Base-by-base conservation (phyloP, 768 basidiomycete species). In the Russula olivacea region DNA sequence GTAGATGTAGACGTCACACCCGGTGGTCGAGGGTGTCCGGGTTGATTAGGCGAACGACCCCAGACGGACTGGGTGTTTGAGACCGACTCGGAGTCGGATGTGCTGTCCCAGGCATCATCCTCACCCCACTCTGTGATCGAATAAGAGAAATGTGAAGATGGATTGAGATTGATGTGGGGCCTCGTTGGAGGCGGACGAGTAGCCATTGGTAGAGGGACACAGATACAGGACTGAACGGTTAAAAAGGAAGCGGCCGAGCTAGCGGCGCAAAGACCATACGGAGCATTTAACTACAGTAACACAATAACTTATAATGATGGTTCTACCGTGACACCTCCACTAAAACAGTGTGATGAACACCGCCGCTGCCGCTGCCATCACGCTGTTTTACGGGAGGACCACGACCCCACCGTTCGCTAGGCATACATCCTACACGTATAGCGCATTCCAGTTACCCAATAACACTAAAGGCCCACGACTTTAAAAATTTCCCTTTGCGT, bases 21-120 rank as follows among this genome's bases (percentile, higher is more conserved):
- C 5, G 57, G 36, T 25, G 49, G 57, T 49, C 57, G 57, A 49
- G 57, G 28, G 15, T 57, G 67, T 11, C 32, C 19, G 5, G 61
- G 21, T 21, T 62, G 61, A 19, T 57, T 57, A 43, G 32, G 59
- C 12, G 67, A 50, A n/a, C 59, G 65, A 41, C 28, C 48, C 67
- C 67, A 66, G 50, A 40, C 30, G 19, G 65, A 38, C 19, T 55
- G 61, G 6, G 65, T 32, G 38, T 61, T 58, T n/a, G 67, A 55
- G 3, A 36, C 51, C 3, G 67, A 68, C 56, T 68, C 67, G 51
- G 68, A 71, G 60, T 74, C 73, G n/a, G 74, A 74, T 48, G 68
- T 66, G 48, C 71, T 72, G 59, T 74, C 74, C 74, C 74, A 74
- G 21, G 71, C 72, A 65, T 74, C 74, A 60, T 74, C 74, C n/a